Percentiles rank a stretch among this genome's conserved stretches.
These are phyloP conservation scores for Pholiota conissans DNA, from an alignment of 768 basidiomycete species.

Conservation along the genomic window DNA sequence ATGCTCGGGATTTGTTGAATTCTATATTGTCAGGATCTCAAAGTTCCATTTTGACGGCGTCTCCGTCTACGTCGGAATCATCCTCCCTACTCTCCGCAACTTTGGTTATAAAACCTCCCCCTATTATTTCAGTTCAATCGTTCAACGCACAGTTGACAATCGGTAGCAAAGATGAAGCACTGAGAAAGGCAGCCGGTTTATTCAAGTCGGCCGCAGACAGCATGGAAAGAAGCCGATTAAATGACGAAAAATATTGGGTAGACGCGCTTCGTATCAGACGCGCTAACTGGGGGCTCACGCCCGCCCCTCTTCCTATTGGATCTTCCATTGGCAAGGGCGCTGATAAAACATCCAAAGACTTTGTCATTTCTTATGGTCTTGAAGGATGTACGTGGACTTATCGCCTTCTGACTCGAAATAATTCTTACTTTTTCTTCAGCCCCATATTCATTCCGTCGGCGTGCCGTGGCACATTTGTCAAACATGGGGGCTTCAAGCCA, in stretches of 20 bases:
- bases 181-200: slow-evolving; percentile 70
- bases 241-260: slow-evolving; percentile 78
- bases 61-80: slow-evolving; percentile 19
- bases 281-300: slow-evolving; percentile 79
- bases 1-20: slow-evolving; percentile 69
- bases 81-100: slow-evolving; percentile 52
- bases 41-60: slow-evolving; percentile 45
- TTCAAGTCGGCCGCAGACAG: slow-evolving; percentile 70
- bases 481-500: slow-evolving; percentile 42
- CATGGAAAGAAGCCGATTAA: slow-evolving; percentile 61
- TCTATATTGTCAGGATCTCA: slow-evolving; percentile 46
- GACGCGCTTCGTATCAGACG: slow-evolving; percentile 76
- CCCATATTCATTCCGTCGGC: slow-evolving; percentile 58
- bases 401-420: background rate
- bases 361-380: slow-evolving; percentile 75
- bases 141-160: slow-evolving; percentile 73
- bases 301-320: slow-evolving; percentile 74
- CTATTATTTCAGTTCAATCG: slow-evolving; percentile 64
- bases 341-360: slow-evolving; percentile 80
- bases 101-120: slow-evolving; percentile 62
- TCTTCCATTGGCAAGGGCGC: slow-evolving; percentile 72
- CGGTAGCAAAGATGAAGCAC: slow-evolving; percentile 79
- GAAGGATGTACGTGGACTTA: slow-evolving; percentile 66
- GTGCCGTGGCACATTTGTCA: slow-evolving; percentile 70
- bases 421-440: slow-evolving; percentile 40